phyloP scores from a whole-genome alignment of 768 basidiomycete species.

The Russula emetica region DNA sequence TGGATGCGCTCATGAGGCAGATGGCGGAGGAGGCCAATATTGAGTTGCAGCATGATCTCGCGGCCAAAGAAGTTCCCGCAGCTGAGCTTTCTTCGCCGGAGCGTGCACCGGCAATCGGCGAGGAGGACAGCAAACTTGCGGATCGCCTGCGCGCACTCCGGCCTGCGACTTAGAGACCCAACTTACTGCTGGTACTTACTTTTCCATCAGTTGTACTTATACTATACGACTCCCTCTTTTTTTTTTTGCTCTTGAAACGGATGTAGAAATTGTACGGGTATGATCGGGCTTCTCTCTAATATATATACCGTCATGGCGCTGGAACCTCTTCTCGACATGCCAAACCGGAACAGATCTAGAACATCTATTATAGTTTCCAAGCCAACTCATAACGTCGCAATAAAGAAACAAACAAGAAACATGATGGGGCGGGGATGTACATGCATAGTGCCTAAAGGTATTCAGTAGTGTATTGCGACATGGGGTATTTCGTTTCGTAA shows the following conservation, averaged over 20 bases:
- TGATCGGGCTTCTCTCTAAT: too few relatives aligned
- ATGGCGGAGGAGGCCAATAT: conserved; percentile 97
- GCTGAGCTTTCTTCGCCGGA: conserved; percentile 50
- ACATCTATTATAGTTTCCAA: not conserved
- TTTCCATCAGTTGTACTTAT: conserved; percentile 6
- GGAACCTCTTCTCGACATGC: not conserved
- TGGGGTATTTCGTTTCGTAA: not conserved
- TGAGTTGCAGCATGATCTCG: conserved; percentile 88
- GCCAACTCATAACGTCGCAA: not conserved
- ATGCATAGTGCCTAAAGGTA: not conserved
- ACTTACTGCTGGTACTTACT: not conserved
- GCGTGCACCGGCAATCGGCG: conserved; percentile 41
- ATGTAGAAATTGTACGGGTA: conserved; percentile 19
- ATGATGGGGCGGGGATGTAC: not conserved
- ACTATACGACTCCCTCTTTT: not conserved
- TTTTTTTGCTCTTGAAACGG: not conserved
- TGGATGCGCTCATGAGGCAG: conserved; percentile 86
- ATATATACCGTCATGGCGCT: not conserved
- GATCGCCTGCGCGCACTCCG: conserved; percentile 85
- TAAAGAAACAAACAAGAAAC: not conserved
- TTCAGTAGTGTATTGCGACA: not conserved
- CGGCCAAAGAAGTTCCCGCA: conserved; percentile 59
- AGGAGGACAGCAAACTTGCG: conserved; percentile 79
- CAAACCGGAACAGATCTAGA: not conserved
- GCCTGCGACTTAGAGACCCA: conserved; percentile 53